These are phyloP conservation scores for Macrocybe gigantea DNA, from an alignment of 768 basidiomycete species.

Conservation along the genomic window DNA sequence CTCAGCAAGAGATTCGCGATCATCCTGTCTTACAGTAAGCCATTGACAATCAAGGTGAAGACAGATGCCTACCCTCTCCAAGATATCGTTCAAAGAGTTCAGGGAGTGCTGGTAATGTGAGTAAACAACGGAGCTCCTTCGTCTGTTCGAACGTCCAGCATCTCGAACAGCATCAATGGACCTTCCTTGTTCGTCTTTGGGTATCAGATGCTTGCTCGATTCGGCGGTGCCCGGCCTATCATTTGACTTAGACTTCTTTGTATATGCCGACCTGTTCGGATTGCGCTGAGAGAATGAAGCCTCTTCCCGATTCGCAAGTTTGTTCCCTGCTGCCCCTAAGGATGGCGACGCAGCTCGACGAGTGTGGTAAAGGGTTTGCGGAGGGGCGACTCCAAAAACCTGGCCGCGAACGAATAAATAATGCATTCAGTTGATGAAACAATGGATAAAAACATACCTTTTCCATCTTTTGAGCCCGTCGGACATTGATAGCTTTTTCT, in stretches of 20 bases:
- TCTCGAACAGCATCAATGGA: too few species aligned
- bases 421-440: background rate
- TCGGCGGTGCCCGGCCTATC: slow-evolving; percentile 59
- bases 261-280: slow-evolving; percentile 45
- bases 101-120: slow-evolving; percentile 76
- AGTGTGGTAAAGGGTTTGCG: slow-evolving; percentile 73
- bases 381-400: slow-evolving; percentile 81
- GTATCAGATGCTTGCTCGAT: slow-evolving; percentile 48
- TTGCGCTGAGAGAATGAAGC: slow-evolving; percentile 25
- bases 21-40: slow-evolving; percentile 48
- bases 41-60: slow-evolving; percentile 1
- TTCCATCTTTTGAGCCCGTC: slow-evolving; percentile 83
- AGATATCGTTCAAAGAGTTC: slow-evolving; percentile 74
- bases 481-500: slow-evolving; percentile 77
- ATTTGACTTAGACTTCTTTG: slow-evolving; percentile 34
- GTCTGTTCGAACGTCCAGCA: background rate
- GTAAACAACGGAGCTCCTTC: slow-evolving; percentile 47
- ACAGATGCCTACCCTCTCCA: slow-evolving; percentile 57
- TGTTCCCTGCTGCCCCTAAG: slow-evolving; percentile 7
- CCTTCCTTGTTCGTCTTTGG: slow-evolving; percentile 13
- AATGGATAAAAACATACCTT: slow-evolving; percentile 43
- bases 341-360: slow-evolving; percentile 40
- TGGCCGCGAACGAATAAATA: slow-evolving; percentile 17
- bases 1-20: slow-evolving; percentile 66
- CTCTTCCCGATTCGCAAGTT: background rate